Conservation (phyloP, 441 rosid genomes). For the Populus tomentosa region DNA sequence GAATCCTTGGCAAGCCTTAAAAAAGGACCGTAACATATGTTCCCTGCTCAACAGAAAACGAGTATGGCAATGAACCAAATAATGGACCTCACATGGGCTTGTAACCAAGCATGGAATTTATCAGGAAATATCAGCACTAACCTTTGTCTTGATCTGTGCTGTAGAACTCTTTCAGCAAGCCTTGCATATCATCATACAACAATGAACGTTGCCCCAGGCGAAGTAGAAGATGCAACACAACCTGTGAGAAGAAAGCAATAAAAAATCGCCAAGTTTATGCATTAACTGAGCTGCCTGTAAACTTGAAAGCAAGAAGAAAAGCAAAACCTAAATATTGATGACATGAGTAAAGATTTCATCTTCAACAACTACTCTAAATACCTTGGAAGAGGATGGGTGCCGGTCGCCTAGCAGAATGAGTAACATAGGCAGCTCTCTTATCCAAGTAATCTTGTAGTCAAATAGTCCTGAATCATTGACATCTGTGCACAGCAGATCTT, state of each 20-base stretch:
- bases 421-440: slow-evolving; percentile 62
- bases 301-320: not conserved
- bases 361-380: slow-evolving; percentile 22
- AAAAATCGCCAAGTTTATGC: not conserved
- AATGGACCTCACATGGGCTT: slow-evolving; percentile 14
- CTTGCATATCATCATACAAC: slow-evolving; percentile 45
- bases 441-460: slow-evolving; percentile 57
- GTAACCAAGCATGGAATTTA: slow-evolving; percentile 15
- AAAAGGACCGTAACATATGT: slow-evolving; percentile 60
- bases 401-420: slow-evolving; percentile 57
- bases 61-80: slow-evolving; percentile 10
- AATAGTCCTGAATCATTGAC: slow-evolving; percentile 43
- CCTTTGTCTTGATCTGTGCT: slow-evolving; percentile 48
- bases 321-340: not conserved
- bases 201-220: slow-evolving; percentile 56
- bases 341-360: slow-evolving; percentile 3
- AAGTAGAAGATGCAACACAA: slow-evolving; percentile 67
- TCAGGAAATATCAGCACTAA: slow-evolving; percentile 20
- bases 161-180: slow-evolving; percentile 50
- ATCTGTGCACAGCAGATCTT: slow-evolving; percentile 31
- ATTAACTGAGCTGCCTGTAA: not conserved
- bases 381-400: slow-evolving; percentile 62
- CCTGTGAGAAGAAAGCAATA: slow-evolving; percentile 35
- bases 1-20: slow-evolving; percentile 55
- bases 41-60: slow-evolving; percentile 39